Conservation (phyloP, 75 land plant genomes). For the Isoetes taiwanensis region DNA sequence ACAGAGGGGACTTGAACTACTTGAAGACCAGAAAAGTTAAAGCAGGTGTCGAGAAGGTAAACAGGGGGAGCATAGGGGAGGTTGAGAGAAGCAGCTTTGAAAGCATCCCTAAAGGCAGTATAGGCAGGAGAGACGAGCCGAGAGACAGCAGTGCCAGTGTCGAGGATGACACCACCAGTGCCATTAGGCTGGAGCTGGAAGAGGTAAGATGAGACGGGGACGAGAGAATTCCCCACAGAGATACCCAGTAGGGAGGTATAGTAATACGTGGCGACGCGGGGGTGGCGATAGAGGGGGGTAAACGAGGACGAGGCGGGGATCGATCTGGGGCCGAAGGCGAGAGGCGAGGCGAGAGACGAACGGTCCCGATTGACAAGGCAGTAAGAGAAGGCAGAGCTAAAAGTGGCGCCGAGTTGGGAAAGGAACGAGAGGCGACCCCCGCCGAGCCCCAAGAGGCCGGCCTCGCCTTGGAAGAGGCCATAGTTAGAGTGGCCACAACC, state of each 20-base stretch:
- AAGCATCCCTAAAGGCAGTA: slow-evolving; percentile 8
- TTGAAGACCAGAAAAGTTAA: slow-evolving; percentile 32
- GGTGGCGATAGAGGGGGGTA: slow-evolving; percentile 13
- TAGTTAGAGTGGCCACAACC: slow-evolving; percentile 93
- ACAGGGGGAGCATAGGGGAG: slow-evolving; percentile 66
- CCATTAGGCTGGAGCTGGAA: slow-evolving; percentile 8
- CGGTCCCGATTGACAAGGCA: slow-evolving; percentile 73
- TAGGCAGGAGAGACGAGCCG: slow-evolving; percentile 13
- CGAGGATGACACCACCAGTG: slow-evolving; percentile 20
- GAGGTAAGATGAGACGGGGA: neutral
- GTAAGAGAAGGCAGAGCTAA: slow-evolving; percentile 76
- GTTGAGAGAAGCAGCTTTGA: slow-evolving; percentile 30
- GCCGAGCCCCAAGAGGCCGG: slow-evolving; percentile 81
- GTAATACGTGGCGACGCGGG: slow-evolving; percentile 11
- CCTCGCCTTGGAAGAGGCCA: slow-evolving; percentile 84
- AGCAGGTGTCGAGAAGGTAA: no score
- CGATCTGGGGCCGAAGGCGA: no score
- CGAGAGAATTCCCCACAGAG: slow-evolving; percentile 6
- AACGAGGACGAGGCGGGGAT: no score
- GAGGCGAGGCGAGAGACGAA: no score
- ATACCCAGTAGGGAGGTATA: slow-evolving; percentile 13
- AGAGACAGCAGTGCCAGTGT: slow-evolving; percentile 17
- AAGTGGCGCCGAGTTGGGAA: slow-evolving; percentile 48
- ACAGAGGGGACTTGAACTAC: slow-evolving; percentile 53
- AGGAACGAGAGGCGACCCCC: slow-evolving; percentile 76